Percentiles rank a stretch among this genome's conserved stretches.
Evolutionary conservation across 371 early-diverging fungal species (phyloP).

Genomic region (Rhizopus stolonifer): DNA sequence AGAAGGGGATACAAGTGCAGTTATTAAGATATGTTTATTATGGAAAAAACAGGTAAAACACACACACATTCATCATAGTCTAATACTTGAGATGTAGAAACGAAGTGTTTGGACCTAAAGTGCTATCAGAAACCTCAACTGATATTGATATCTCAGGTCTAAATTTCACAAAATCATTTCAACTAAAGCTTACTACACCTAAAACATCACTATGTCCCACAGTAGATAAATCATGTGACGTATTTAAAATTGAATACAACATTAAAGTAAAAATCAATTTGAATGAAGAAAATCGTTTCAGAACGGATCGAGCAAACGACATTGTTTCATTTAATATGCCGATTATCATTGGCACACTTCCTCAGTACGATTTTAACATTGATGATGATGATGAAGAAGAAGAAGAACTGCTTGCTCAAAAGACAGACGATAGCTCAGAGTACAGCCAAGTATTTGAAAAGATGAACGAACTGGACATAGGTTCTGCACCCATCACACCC

Average conservation of each 20-base stretch:
- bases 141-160: conserved; percentile 24
- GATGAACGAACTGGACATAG: conserved; percentile 17
- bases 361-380: conserved; percentile 32
- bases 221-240: conserved; percentile 9
- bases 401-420: not conserved
- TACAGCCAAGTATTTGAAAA: conserved; percentile 11
- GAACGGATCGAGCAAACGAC: conserved; percentile 11
- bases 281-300: conserved; percentile 25
- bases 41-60: conserved; percentile 19
- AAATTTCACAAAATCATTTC: conserved; percentile 19
- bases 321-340: conserved; percentile 22
- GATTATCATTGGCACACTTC: conserved; percentile 39
- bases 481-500: not conserved
- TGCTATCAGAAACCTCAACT: conserved; percentile 5
- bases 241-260: conserved; percentile 39
- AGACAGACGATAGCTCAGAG: conserved; percentile 3
- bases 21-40: conserved; percentile 25
- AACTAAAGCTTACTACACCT: conserved; percentile 32
- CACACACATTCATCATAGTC: not conserved
- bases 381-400: conserved; percentile 35
- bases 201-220: conserved; percentile 17
- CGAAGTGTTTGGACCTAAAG: conserved; percentile 20
- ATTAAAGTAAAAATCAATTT: conserved; percentile 35
- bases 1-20: conserved; percentile 22
- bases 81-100: conserved; percentile 1